Percentiles rank a stretch among this genome's conserved stretches.
These are phyloP conservation scores for Lentinula aciculospora DNA, from an alignment of 768 basidiomycete species.

Conservation along the genomic window DNA sequence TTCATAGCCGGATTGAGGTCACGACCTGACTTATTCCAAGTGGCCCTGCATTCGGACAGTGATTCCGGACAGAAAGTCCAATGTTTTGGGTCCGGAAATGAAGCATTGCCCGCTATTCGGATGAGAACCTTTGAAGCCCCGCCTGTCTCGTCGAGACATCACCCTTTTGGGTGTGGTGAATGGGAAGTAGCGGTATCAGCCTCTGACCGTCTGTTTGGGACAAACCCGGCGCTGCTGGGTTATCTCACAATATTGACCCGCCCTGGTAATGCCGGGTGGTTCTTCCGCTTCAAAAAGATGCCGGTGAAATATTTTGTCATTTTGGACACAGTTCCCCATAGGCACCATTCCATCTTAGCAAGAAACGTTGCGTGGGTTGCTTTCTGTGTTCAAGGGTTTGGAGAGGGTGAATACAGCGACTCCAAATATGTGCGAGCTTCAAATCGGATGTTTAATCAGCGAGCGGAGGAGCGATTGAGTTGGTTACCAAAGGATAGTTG, in stretches of 20 bases:
- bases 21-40: conserved; percentile 24
- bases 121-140: conserved; percentile 18
- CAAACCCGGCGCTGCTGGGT: not conserved
- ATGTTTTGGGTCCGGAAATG: conserved; percentile 17
- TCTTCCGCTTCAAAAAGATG: conserved; percentile 24
- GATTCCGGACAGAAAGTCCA: conserved; percentile 17
- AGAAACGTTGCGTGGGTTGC: conserved; percentile 23
- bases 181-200: conserved; percentile 15
- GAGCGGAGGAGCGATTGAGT: conserved; percentile 13
- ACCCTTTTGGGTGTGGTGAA: not conserved
- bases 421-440: conserved; percentile 13
- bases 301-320: conserved; percentile 27
- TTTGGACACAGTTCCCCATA: conserved; percentile 13
- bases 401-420: conserved; percentile 14
- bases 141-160: not conserved
- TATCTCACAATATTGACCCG: conserved; percentile 7
- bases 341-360: conserved; percentile 10
- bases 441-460: conserved; percentile 13
- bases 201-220: conserved; percentile 18
- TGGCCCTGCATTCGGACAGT: conserved; percentile 22
- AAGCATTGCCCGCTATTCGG: conserved; percentile 9
- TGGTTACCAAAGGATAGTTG: conserved; percentile 11
- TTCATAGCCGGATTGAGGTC: conserved; percentile 23
- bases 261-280: conserved; percentile 8
- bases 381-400: conserved; percentile 21